Conservation (phyloP, 176 grass and related monocot species). For the Echinochloa phyllopogon region DNA sequence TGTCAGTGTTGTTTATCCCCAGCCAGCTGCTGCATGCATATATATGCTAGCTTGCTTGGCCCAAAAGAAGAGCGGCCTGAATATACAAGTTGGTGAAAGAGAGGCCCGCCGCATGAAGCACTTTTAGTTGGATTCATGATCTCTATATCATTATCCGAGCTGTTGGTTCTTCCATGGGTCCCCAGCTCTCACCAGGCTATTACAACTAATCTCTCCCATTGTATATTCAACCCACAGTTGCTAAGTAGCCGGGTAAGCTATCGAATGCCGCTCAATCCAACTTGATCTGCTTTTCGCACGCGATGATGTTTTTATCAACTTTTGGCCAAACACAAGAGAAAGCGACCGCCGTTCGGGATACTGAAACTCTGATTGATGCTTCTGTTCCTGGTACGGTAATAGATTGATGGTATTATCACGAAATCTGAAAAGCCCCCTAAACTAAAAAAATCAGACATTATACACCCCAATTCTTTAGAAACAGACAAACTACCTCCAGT, state of each 20-base stretch:
- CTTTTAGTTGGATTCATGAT: slow-evolving; percentile 20
- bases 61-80: slow-evolving; percentile 20
- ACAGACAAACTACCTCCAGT: no score
- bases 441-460: no score
- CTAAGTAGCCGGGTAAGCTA: neutral
- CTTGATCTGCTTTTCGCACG: neutral
- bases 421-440: no score
- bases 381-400: neutral
- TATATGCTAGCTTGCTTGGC: slow-evolving; percentile 10
- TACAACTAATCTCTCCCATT: neutral
- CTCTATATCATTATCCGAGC: neutral
- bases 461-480: no score
- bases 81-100: neutral
- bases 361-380: slow-evolving; percentile 1
- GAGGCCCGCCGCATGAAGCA: slow-evolving; percentile 2
- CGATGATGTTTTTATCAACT: neutral
- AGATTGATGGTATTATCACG: neutral
- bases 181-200: neutral
- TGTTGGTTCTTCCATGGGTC: neutral
- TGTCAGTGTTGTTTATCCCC: slow-evolving; percentile 29
- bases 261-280: neutral
- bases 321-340: neutral
- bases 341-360: neutral
- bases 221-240: neutral
- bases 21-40: slow-evolving; percentile 11